A percentile compares a stretch with the other conserved stretches of the same genome.
Conservation (phyloP, 1,284 basidiomycete genomes). For the Veloporphyrellus conicus region DNA sequence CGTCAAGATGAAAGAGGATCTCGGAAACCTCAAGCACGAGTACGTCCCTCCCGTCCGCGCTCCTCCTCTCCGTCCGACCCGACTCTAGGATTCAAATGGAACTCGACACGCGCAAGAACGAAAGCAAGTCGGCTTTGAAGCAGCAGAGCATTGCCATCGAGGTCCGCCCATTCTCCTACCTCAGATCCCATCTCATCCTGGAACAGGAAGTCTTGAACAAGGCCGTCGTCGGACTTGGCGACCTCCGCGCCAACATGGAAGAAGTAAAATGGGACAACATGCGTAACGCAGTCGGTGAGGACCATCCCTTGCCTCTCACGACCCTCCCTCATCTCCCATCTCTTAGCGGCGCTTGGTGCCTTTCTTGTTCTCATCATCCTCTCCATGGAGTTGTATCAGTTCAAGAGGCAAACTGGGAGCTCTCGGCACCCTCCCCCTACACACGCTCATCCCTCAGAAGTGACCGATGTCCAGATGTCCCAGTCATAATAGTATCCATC, state of each 20-base stretch:
- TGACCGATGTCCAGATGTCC: constrained; percentile 8
- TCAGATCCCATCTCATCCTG: not conserved
- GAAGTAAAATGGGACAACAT: constrained; percentile 91
- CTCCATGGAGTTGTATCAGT: constrained; percentile 58
- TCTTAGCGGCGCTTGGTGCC: constrained; percentile 54
- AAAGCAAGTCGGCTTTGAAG: constrained; percentile 86
- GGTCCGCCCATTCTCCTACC: constrained; percentile 41
- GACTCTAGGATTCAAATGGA: constrained; percentile 84
- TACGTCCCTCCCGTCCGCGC: constrained; percentile 38
- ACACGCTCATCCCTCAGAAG: constrained; percentile 15
- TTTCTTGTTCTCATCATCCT: constrained; percentile 66
- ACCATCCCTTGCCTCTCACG: not conserved
- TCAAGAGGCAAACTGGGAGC: constrained; percentile 29
- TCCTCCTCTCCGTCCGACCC: constrained; percentile 1
- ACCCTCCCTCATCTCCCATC: constrained; percentile 4
- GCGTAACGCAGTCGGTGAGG: constrained; percentile 77
- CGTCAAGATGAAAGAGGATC: constrained; percentile 92
- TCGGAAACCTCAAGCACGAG: constrained; percentile 89
- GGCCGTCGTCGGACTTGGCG: constrained; percentile 78
- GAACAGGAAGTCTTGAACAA: constrained; percentile 76
- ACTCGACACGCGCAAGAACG: constrained; percentile 89
- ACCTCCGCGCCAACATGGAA: constrained; percentile 83
- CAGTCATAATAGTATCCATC: constrained; percentile 18
- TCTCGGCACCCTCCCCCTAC: constrained; percentile 27
- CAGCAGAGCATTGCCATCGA: constrained; percentile 85